Evolutionary conservation across 257 asterid genomes (phyloP).

Genomic region (Coffea canephora): DNA sequence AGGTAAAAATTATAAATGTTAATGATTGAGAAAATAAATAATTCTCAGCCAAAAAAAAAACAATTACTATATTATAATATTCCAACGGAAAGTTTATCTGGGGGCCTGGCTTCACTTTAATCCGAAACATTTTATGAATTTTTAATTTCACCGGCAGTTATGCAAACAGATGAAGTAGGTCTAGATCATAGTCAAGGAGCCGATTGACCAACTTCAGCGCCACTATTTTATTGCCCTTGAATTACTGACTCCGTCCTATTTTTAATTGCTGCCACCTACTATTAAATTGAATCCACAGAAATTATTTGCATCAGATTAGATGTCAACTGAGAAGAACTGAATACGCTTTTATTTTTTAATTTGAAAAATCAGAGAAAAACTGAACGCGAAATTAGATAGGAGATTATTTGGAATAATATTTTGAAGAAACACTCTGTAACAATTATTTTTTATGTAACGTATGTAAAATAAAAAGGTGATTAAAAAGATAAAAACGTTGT

Average conservation of each 20-base stretch:
- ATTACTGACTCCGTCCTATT: neutral
- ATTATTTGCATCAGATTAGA: neutral
- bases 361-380: neutral
- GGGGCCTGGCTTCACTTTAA: neutral
- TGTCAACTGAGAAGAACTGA: neutral
- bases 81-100: too few relatives aligned
- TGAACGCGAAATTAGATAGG: neutral
- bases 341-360: too few relatives aligned
- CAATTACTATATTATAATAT: too few relatives aligned
- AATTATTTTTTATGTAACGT: too few relatives aligned
- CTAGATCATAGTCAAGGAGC: constrained; percentile 7
- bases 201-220: constrained; percentile 8
- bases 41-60: too few relatives aligned
- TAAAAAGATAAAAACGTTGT: too few relatives aligned
- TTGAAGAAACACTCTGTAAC: too few relatives aligned
- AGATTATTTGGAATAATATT: too few relatives aligned
- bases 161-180: neutral
- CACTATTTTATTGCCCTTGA: constrained; percentile 7
- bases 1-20: too few relatives aligned
- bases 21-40: too few relatives aligned
- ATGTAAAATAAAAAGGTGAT: too few relatives aligned
- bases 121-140: neutral
- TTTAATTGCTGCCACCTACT: neutral
- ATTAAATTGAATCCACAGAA: neutral
- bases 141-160: neutral